These are phyloP conservation scores for Kokia cookei DNA, from an alignment of 441 rosid species.

Conservation along the genomic window DNA sequence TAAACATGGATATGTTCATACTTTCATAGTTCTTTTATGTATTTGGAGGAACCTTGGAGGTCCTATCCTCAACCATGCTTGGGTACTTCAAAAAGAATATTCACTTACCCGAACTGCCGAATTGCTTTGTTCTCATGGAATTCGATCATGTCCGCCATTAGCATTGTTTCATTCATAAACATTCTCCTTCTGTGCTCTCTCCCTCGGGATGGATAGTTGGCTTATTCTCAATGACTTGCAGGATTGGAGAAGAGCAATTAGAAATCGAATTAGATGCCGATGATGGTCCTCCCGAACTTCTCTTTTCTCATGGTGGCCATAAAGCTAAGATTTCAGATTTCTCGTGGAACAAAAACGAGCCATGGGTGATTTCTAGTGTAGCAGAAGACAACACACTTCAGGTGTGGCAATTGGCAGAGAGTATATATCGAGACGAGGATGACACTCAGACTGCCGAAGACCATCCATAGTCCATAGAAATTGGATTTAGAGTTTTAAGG, in stretches of 20 bases:
- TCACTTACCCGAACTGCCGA: not conserved
- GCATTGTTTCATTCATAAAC: not conserved
- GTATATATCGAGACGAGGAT: slow-evolving; percentile 63
- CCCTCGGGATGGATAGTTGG: not conserved
- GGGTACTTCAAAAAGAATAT: no score
- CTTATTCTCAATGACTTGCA: slow-evolving; percentile 16
- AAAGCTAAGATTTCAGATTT: slow-evolving; percentile 80
- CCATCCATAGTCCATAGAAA: not conserved
- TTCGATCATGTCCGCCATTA: not conserved
- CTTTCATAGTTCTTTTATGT: no score
- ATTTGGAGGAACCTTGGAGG: not conserved
- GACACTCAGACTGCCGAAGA: slow-evolving; percentile 23
- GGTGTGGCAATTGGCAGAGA: slow-evolving; percentile 85
- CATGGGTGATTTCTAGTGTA: slow-evolving; percentile 80
- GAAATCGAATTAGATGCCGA: slow-evolving; percentile 79
- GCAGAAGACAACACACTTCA: slow-evolving; percentile 82
- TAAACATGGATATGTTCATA: no score
- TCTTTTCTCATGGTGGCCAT: slow-evolving; percentile 90
- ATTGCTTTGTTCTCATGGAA: not conserved
- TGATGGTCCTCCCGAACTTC: slow-evolving; percentile 89
- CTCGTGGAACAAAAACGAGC: slow-evolving; percentile 77
- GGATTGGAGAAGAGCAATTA: slow-evolving; percentile 88
- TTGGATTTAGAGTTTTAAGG: not conserved
- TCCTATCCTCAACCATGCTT: not conserved
- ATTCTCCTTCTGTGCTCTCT: not conserved